Base-by-base conservation (phyloP, 163 green algal genomes). In the Coccomyxa subellipsoidea region DNA sequence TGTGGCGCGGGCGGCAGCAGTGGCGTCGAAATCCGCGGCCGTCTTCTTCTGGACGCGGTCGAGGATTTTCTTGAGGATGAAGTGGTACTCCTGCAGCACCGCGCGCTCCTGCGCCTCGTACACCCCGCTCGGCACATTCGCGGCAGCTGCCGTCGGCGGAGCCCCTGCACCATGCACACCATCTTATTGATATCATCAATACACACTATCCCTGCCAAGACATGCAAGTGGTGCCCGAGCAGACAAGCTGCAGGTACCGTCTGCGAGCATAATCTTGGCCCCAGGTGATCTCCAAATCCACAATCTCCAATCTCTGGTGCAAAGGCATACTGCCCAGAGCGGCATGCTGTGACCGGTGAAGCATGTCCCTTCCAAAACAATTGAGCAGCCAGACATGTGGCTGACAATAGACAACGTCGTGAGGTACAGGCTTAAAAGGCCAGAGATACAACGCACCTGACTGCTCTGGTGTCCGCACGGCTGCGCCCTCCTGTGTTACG, bases 71-170 rank as follows among this genome's bases (percentile, higher is more conserved):
- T 91, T 84, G 34, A 96, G 79, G 12, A 88, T 90, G 9, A 87
- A 81, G 23, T 86, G 76, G 69, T 96, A 94, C 83, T 96, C 92
- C 78, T 90, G 81, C 18, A 96, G 86, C 70, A 96, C 88, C 6
- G 86, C 85, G 35, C 81, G 84, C 88, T 96, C 92, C 82, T 94
- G 90, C 0, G 80, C 79, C 21, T 81, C 89, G 27, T 91, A 92
- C 86, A 92, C 32, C 31, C 54, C 39, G 75, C 32, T 59, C 7
- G 66, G 66, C 66, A 18, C 21, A 18, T 73, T 36, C 29, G 29
- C n/a, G 18, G 29, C 66, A 36, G 66, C 27, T n/a, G n/a, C 29
- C 66, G 66, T 15, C 10, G 27, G 8, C 29, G 27, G 66, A 8
- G 21, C 66, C 27, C 66, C n/a, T 8, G n/a, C 18, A 73, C n/a